Conservation (phyloP, 352 stramenopile species). For the Achlya hypogyna region DNA sequence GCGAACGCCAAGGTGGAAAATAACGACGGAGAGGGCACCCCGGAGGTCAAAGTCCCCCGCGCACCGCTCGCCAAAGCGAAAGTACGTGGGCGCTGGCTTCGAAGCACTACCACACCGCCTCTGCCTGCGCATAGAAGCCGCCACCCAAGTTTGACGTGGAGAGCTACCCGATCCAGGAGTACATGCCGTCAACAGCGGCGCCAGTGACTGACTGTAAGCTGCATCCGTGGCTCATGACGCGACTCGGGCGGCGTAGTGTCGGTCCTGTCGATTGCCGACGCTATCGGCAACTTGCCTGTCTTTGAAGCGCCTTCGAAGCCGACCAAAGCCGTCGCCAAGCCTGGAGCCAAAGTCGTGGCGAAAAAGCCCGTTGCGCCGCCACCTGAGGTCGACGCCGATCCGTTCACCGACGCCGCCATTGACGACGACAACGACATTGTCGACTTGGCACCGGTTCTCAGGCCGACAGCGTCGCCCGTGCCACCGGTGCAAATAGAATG, state of each 20-base stretch:
- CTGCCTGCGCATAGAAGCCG: neutral
- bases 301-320: neutral
- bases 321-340: neutral
- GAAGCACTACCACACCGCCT: neutral
- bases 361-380: neutral
- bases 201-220: neutral
- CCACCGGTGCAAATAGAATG: constrained; percentile 2
- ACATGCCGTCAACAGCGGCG: constrained; percentile 31
- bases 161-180: constrained; percentile 57
- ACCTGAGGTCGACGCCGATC: too few relatives aligned
- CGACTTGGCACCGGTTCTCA: constrained; percentile 8
- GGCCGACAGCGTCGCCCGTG: neutral
- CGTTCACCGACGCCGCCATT: too few relatives aligned
- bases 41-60: neutral
- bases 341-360: neutral
- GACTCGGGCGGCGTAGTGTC: neutral
- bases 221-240: neutral
- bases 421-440: constrained; percentile 16
- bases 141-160: neutral
- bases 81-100: too few relatives aligned
- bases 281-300: constrained; percentile 1
- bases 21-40: too few relatives aligned
- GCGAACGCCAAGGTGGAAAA: too few relatives aligned
- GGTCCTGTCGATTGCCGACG: constrained; percentile 7
- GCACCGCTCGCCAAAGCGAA: neutral